A percentile compares a stretch with the other conserved stretches of the same genome.
phyloP scores from a whole-genome alignment of 371 early-diverging fungal species.

The Dichotomocladium elegans region DNA sequence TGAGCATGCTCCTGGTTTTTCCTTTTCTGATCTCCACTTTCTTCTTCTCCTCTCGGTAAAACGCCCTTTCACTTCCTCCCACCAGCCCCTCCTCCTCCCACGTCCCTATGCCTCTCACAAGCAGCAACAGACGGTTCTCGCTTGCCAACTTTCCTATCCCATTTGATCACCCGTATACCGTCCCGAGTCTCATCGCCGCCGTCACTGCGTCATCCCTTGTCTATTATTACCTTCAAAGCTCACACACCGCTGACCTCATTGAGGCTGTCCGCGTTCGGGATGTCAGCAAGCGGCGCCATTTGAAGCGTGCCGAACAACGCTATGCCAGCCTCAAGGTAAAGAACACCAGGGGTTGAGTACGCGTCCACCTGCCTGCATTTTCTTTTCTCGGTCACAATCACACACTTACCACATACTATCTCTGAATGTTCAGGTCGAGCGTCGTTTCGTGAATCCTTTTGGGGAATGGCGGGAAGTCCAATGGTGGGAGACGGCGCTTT shows the following conservation, averaged over 20 bases:
- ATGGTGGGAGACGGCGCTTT: slow-evolving; percentile 40
- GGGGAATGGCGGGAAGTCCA: slow-evolving; percentile 51
- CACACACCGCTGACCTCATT: slow-evolving; percentile 34
- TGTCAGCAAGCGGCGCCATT: slow-evolving; percentile 25
- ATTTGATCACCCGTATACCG: slow-evolving; percentile 46
- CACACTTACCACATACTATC: background rate
- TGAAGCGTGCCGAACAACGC: slow-evolving; percentile 35
- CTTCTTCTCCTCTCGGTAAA: background rate
- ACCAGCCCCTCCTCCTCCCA: background rate
- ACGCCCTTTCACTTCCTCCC: background rate
- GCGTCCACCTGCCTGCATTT: background rate
- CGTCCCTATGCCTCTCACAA: slow-evolving; percentile 5
- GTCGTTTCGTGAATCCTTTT: slow-evolving; percentile 62
- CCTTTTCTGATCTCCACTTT: no score
- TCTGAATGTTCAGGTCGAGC: slow-evolving; percentile 30
- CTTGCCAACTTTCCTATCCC: slow-evolving; percentile 50
- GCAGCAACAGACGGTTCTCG: slow-evolving; percentile 32
- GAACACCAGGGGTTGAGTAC: background rate
- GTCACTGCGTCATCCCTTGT: slow-evolving; percentile 38
- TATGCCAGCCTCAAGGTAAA: slow-evolving; percentile 38
- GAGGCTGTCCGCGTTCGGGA: slow-evolving; percentile 40
- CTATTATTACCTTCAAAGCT: slow-evolving; percentile 41
- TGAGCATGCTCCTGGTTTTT: no score
- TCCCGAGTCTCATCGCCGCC: slow-evolving; percentile 33
- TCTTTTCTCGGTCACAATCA: background rate